Base-by-base conservation (phyloP, 139 green algal species). In the Picochlorum sp. region DNA sequence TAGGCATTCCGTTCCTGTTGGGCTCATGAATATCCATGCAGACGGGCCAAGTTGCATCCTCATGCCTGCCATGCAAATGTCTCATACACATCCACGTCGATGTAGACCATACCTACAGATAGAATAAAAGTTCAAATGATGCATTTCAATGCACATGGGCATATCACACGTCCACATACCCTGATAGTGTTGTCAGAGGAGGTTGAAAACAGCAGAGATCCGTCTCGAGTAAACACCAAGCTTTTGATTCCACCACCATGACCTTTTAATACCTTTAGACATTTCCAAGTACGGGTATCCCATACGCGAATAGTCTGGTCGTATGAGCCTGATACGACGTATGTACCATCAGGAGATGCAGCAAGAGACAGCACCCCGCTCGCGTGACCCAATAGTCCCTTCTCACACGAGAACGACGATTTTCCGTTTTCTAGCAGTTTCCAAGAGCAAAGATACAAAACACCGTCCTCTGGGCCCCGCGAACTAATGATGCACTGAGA, bases 221-320 rank as follows among this genome's bases (percentile, higher is more conserved):
- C 71, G 14, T 73, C 71, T 30, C 64, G 56, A 6, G 71, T 49
- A 21, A 64, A 49, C 8, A 16, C 64, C 32, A 77, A 34, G n/a
- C 32, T 57, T 5, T 49, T 38, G n/a, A 77, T 45, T 3, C 71
- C 71, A 34, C 71, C 71, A 13, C 71, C 71, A 50, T 77, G 71
- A 24, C 64, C 71, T 56, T 59, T 38, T 11, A 77, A 50, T 51
- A 73, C 71, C 14, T 62, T 51, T 56, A 72, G 4, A 58, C 64
- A 69, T 45, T 52, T 49, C 71, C 71, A 77, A 34, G 46, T 52
- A 4, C 16, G 24, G 3, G 49, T 68, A 65, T 88, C 80, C 90
- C 90, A 97, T 57, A 92, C 87, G 26, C 67, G 86, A 56, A 96
- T 88, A 49, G 74, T 95, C 79, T 89, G 89, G 74, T 97, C 91